Conservation (phyloP, 805 yeast species). For the Candida saitoana region DNA sequence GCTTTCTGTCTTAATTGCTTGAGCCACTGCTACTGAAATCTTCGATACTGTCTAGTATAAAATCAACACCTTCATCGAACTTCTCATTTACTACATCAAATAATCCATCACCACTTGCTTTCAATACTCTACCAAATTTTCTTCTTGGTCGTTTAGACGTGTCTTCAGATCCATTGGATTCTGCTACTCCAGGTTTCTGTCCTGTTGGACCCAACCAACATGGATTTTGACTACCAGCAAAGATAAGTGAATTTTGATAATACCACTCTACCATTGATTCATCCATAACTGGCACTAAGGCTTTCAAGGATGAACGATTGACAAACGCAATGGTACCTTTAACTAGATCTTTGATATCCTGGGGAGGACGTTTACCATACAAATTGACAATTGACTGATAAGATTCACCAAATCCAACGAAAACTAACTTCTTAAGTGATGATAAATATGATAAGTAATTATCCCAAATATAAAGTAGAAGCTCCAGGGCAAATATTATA, state of each 20-base stretch:
- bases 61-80: slow-evolving; percentile 82
- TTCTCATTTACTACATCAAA: slow-evolving; percentile 75
- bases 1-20: slow-evolving; percentile 7
- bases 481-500: slow-evolving; percentile 69
- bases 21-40: slow-evolving; percentile 25
- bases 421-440: slow-evolving; percentile 62
- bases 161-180: slow-evolving; percentile 22
- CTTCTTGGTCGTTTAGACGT: slow-evolving; percentile 70
- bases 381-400: slow-evolving; percentile 83
- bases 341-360: slow-evolving; percentile 53
- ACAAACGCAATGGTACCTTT: slow-evolving; percentile 68
- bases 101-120: slow-evolving; percentile 67
- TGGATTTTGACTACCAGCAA: slow-evolving; percentile 68
- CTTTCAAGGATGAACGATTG: slow-evolving; percentile 64
- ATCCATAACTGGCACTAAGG: slow-evolving; percentile 82
- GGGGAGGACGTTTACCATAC: slow-evolving; percentile 69
- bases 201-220: slow-evolving; percentile 64
- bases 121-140: slow-evolving; percentile 85
- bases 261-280: slow-evolving; percentile 92
- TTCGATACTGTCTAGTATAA: slow-evolving; percentile 73
- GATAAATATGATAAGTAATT: slow-evolving; percentile 73
- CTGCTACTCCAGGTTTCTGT: slow-evolving; percentile 6
- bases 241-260: slow-evolving; percentile 77
- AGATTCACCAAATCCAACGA: slow-evolving; percentile 88
- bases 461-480: slow-evolving; percentile 82